Conservation (phyloP, 257 asterid species). For the Solanum microdontum region DNA sequence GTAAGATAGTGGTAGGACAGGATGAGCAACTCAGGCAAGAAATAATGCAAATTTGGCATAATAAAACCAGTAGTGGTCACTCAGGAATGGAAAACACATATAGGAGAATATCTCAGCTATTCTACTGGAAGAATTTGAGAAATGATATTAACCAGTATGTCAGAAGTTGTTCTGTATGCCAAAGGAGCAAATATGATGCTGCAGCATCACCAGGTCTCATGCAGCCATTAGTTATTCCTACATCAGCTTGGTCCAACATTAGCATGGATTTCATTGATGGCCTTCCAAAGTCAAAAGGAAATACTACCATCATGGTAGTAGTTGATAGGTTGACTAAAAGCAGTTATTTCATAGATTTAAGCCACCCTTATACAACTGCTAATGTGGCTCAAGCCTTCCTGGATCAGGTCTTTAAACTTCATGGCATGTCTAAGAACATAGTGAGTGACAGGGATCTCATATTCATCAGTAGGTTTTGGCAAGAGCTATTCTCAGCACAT, state of each 20-base stretch:
- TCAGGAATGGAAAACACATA: neutral
- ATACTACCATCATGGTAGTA: neutral
- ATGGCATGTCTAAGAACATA: neutral
- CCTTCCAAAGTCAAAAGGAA: neutral
- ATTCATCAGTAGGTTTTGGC: too few relatives aligned
- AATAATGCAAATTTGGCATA: too few relatives aligned
- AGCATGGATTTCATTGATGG: too few relatives aligned
- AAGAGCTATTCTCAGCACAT: neutral
- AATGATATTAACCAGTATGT: too few relatives aligned
- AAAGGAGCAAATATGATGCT: neutral
- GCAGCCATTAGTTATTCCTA: neutral
- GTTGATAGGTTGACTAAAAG: neutral
- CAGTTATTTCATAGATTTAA: too few relatives aligned
- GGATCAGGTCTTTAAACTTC: too few relatives aligned
- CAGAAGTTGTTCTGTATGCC: neutral
- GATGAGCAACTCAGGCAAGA: too few relatives aligned
- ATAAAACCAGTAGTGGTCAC: neutral
- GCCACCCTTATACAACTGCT: too few relatives aligned
- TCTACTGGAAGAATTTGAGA: too few relatives aligned
- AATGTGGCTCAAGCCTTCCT: too few relatives aligned
- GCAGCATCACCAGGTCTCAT: neutral
- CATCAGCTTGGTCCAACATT: neutral
- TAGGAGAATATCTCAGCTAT: too few relatives aligned
- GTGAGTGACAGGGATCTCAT: neutral
- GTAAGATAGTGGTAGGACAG: too few relatives aligned